Percentiles rank a stretch among this genome's conserved stretches.
Conservation (phyloP, 1,284 basidiomycete species). For the Bjerkandera adusta region DNA sequence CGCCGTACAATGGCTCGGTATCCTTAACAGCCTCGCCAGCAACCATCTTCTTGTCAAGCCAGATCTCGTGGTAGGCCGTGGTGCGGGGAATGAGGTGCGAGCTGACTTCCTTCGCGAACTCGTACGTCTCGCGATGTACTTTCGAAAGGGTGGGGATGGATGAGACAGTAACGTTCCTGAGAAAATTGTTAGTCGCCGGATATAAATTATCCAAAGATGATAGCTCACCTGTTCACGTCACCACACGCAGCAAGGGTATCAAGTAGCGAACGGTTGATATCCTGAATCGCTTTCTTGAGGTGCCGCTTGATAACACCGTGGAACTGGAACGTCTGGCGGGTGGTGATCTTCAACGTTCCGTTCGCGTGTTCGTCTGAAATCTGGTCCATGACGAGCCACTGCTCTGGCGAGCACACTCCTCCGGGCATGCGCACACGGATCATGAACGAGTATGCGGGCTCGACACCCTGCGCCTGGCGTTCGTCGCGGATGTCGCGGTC, state of each 20-base stretch:
- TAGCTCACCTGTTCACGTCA: slow-evolving; percentile 91
- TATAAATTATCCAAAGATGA: slow-evolving; percentile 6
- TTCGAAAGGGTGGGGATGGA: slow-evolving; percentile 87
- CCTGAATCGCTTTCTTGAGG: slow-evolving; percentile 95
- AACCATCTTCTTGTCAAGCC: slow-evolving; percentile 96
- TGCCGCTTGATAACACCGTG: slow-evolving; percentile 98
- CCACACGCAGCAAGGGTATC: slow-evolving; percentile 99
- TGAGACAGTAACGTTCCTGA: slow-evolving; percentile 89
- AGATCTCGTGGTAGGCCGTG: slow-evolving; percentile 97
- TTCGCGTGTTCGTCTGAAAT: slow-evolving; percentile 96
- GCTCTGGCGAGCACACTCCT: slow-evolving; percentile 87
- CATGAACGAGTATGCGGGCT: slow-evolving; percentile 99
- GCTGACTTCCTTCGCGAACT: slow-evolving; percentile 86
- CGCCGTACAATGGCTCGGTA: slow-evolving; percentile 94
- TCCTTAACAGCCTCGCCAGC: slow-evolving; percentile 91
- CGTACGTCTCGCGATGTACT: slow-evolving; percentile 83
- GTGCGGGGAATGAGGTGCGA: slow-evolving; percentile 89
- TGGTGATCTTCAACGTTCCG: slow-evolving; percentile 96
- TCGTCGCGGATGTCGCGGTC: slow-evolving; percentile 98
- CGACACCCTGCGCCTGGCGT: slow-evolving; percentile 88
- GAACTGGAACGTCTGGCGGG: slow-evolving; percentile 99
- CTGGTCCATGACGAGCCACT: slow-evolving; percentile 96
- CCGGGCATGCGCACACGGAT: slow-evolving; percentile 96
- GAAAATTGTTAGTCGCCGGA: slow-evolving; percentile 14
- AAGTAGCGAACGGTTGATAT: slow-evolving; percentile 88